Evolutionary conservation across 1,139 yeast genomes (phyloP).

Genomic region (Dujonia santamariae): DNA sequence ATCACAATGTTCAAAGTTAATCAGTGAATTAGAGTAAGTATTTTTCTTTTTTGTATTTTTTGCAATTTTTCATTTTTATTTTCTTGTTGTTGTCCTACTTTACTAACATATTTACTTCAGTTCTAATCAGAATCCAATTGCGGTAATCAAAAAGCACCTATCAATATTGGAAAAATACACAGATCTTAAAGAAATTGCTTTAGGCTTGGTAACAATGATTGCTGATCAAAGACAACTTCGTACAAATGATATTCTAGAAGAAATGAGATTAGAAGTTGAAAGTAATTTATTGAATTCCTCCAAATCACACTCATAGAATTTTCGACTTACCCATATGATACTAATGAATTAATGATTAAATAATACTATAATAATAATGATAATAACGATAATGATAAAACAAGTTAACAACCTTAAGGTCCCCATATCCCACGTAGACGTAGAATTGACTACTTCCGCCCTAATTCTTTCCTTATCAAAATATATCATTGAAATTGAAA

Average conservation of each 20-base stretch:
- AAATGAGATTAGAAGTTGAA: constrained; percentile 23
- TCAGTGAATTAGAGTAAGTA: constrained; percentile 31
- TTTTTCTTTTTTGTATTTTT: not conserved
- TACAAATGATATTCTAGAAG: constrained; percentile 39
- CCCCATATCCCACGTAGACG: too few species aligned
- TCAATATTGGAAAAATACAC: constrained; percentile 42
- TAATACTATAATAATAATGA: too few species aligned
- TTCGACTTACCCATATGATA: too few species aligned
- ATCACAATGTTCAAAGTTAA: constrained; percentile 32
- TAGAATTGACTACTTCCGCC: too few species aligned
- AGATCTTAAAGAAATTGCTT: constrained; percentile 49
- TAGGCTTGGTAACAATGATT: constrained; percentile 47
- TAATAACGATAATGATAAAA: too few species aligned
- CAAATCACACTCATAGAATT: too few species aligned
- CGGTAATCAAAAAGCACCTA: constrained; percentile 43
- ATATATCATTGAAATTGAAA: too few species aligned
- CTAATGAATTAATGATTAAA: too few species aligned
- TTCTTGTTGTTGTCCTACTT: too few species aligned
- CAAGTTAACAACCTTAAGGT: too few species aligned
- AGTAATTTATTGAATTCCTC: not conserved
- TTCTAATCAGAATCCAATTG: constrained; percentile 25
- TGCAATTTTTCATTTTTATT: too few species aligned
- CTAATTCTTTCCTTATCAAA: too few species aligned
- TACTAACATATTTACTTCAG: constrained; percentile 8
- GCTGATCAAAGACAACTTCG: constrained; percentile 47